Base-by-base conservation (phyloP, 1,139 yeast genomes). In the Saccharomycopsis phalli region DNA sequence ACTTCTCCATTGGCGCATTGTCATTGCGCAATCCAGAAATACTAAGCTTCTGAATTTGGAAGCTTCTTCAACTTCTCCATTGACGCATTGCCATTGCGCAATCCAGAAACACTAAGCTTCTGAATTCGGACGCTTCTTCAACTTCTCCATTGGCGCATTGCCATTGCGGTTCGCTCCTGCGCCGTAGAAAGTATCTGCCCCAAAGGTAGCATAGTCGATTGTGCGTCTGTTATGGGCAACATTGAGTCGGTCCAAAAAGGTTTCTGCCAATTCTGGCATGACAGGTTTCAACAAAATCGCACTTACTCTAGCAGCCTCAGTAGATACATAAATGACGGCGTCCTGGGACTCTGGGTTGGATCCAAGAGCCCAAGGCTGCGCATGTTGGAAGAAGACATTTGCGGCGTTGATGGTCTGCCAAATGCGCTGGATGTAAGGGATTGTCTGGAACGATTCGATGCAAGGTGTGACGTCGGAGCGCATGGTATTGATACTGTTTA, bases 271-370 rank as follows among this genome's bases (percentile, higher is more conserved):
- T 2, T 62, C 60, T 0, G 97, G 97, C 36, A 83, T 74, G 21
- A 88, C 65, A 1, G 95, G 86, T 45, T 70, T 74, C 21, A 82
- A 65, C 30, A 83, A 55, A 10, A 91, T 74, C 0, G 91, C 69
- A 13, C 74, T 56, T 0, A 84, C 70, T 46, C 98, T 68, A 13
- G 78, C 68, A 1, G 77, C 69, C 51, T 91, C 97, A 10, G 83
- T 71, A 1, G 84, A 81, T 19, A 73, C 56, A 47, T 69, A 76
- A 1, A 87, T 74, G 11, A 76, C 69, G 4, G 53, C 50, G 17
- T 50, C 49, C 1, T 37, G 46, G 20, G 55, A 60, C 13, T 54
- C 44, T 1, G 51, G n/a, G n/a, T n/a, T n/a, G n/a, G n/a, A n/a
- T 50, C 3, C 61, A 16, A 37, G 13, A 30, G 64, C 58, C 88